These are phyloP conservation scores for Prototheca wickerhamii DNA, from an alignment of 163 green algal species.

Conservation along the genomic window DNA sequence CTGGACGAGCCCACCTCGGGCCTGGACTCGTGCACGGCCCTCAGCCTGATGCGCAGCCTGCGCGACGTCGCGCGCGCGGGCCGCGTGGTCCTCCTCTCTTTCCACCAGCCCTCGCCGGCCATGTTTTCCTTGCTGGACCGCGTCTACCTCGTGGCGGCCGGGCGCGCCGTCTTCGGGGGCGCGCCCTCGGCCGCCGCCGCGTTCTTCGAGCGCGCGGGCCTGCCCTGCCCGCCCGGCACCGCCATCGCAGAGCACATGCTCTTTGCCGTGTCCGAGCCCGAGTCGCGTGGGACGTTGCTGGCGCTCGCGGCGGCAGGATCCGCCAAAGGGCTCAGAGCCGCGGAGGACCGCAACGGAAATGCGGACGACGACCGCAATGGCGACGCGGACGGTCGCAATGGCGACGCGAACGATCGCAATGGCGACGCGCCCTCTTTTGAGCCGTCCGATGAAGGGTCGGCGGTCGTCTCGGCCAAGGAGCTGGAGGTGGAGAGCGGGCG, in stretches of 20 bases:
- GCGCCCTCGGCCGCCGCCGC: constrained; percentile 2
- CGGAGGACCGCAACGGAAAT: background rate
- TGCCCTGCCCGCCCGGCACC: constrained; percentile 23
- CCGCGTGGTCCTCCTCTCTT: constrained; percentile 49
- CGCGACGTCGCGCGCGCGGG: constrained; percentile 22
- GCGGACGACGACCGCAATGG: background rate
- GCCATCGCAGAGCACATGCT: constrained; percentile 44
- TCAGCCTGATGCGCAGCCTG: constrained; percentile 42
- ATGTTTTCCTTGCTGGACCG: constrained; percentile 46
- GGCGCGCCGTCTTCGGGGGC: constrained; percentile 19
- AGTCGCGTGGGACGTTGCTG: background rate
- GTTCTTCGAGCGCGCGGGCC: constrained; percentile 12
- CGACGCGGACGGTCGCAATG: too few relatives aligned
- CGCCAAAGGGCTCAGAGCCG: background rate
- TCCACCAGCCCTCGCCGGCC: constrained; percentile 52
- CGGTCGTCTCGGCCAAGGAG: too few relatives aligned
- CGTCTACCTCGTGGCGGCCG: constrained; percentile 22
- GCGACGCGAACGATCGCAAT: too few relatives aligned
- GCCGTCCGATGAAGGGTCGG: too few relatives aligned
- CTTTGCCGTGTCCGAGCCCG: background rate
- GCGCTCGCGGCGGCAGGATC: background rate
- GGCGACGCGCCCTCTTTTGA: too few relatives aligned
- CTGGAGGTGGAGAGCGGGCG: background rate
- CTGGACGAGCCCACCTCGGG: constrained; percentile 45
- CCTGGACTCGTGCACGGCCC: constrained; percentile 51